These are phyloP conservation scores for Heliamphora exappendiculata DNA, from an alignment of 148 eudicot species.

Conservation along the genomic window DNA sequence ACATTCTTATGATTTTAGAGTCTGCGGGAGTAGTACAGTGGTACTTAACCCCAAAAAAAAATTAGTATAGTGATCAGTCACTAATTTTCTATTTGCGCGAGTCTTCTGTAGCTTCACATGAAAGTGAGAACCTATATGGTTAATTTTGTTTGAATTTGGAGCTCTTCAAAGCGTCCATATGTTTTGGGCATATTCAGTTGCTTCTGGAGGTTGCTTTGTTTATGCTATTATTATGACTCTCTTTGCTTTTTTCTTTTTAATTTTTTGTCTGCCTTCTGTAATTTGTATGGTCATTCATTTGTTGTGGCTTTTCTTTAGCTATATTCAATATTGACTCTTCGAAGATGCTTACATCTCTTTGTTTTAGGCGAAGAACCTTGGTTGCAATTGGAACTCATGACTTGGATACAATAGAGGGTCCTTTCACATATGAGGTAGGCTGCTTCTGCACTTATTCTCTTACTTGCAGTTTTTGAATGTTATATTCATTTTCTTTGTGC, in stretches of 20 bases:
- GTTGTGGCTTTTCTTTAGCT: not conserved
- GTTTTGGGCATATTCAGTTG: not conserved
- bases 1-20: not conserved
- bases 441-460: conserved; percentile 1
- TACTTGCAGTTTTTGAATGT: not conserved
- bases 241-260: not conserved
- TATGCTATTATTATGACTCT: too few species aligned
- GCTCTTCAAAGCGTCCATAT: not conserved
- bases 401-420: conserved; percentile 83
- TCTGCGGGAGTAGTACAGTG: not conserved
- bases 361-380: conserved; percentile 76
- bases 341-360: conserved; percentile 6
- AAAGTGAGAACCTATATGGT: not conserved
- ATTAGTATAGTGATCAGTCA: not conserved
- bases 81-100: not conserved
- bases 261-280: not conserved
- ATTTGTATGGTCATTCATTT: not conserved
- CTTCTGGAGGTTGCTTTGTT: not conserved
- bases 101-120: not conserved
- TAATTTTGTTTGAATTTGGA: not conserved
- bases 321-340: not conserved
- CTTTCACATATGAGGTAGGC: conserved; percentile 87
- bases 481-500: not conserved
- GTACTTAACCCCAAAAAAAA: too few species aligned
- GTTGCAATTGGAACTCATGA: conserved; percentile 99